phyloP scores from a whole-genome alignment of 192 early-diverging fungal species.

The Lunasporangiospora selenospora region DNA sequence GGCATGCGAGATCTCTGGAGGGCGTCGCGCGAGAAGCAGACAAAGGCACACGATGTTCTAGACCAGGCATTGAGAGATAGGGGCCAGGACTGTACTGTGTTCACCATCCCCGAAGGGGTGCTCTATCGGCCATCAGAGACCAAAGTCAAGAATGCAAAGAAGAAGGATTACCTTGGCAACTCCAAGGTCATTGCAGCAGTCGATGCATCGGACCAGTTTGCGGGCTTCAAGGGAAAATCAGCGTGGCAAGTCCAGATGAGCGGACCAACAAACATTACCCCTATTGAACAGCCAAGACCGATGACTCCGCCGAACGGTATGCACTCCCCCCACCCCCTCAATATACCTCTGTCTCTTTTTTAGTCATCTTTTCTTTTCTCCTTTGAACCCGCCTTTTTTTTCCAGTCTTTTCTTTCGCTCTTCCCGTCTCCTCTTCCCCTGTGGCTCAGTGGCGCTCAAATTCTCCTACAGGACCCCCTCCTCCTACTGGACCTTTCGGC shows the following conservation, averaged over 20 bases:
- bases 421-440: too few species aligned
- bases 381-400: not conserved
- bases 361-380: constrained; percentile 1
- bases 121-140: constrained; percentile 85
- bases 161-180: constrained; percentile 80
- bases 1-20: constrained; percentile 78
- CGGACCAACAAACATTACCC: constrained; percentile 51
- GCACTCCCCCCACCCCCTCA: too few species aligned
- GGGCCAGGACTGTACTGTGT: constrained; percentile 73
- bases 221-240: constrained; percentile 63
- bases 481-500: too few species aligned
- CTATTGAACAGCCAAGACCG: constrained; percentile 24
- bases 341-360: not conserved
- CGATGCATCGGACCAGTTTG: constrained; percentile 64
- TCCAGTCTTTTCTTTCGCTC: not conserved
- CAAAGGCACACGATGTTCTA: constrained; percentile 76
- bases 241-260: constrained; percentile 52
- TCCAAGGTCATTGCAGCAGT: constrained; percentile 86
- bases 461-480: too few species aligned
- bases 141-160: constrained; percentile 84
- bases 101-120: constrained; percentile 77
- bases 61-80: constrained; percentile 66
- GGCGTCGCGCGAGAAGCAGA: constrained; percentile 64
- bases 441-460: too few species aligned
- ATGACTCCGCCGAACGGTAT: constrained; percentile 35